Conservation (phyloP, 805 yeast species). For the Barnettozyma siamensis region DNA sequence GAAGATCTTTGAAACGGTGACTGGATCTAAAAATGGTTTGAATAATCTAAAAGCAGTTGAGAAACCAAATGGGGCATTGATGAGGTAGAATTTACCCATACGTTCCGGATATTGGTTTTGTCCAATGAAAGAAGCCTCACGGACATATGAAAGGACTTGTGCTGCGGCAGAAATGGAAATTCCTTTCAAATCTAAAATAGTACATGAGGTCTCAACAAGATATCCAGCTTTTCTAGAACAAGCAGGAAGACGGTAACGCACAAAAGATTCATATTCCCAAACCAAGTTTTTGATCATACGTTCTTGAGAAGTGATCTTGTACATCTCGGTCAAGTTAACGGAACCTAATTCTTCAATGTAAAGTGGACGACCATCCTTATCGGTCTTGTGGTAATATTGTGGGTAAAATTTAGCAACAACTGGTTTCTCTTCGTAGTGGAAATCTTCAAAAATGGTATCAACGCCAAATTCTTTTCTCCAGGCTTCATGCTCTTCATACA, state of each 20-base stretch:
- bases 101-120: constrained; percentile 98
- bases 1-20: constrained; percentile 91
- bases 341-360: constrained; percentile 91
- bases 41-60: constrained; percentile 87
- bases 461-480: constrained; percentile 90
- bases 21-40: constrained; percentile 95
- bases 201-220: constrained; percentile 92
- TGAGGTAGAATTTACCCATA: constrained; percentile 95
- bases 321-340: constrained; percentile 86
- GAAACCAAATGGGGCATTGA: constrained; percentile 97
- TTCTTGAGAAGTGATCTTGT: constrained; percentile 89
- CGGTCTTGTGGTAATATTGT: constrained; percentile 95
- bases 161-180: constrained; percentile 80
- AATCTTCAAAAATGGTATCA: constrained; percentile 79
- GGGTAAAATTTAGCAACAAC: constrained; percentile 87
- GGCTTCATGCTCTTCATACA: constrained; percentile 82
- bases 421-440: constrained; percentile 90
- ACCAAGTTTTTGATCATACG: constrained; percentile 94
- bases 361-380: constrained; percentile 94
- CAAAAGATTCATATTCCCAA: constrained; percentile 96
- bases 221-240: constrained; percentile 77
- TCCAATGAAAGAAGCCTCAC: constrained; percentile 90
- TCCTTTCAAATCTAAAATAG: constrained; percentile 92
- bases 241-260: constrained; percentile 81
- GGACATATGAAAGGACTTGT: constrained; percentile 80